These are phyloP conservation scores for Penicillium nordicum DNA, from an alignment of 2,329 filamentous ascomycete species.

Conservation along the genomic window DNA sequence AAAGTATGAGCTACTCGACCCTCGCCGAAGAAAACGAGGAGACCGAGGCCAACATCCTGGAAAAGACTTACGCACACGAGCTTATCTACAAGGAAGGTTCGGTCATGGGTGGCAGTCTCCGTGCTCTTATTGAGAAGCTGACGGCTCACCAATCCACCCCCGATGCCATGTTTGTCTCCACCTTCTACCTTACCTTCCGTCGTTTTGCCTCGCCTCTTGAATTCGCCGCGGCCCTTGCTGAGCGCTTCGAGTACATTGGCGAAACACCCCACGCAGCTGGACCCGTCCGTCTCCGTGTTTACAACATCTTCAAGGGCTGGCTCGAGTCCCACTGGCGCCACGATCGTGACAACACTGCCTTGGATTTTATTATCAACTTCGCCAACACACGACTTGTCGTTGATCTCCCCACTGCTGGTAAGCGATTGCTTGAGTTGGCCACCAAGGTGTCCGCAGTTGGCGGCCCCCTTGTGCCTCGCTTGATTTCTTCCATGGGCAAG, in stretches of 20 bases:
- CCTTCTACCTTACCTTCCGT: conserved; percentile 94
- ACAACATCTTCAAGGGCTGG: conserved; percentile 97
- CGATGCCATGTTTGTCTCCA: conserved; percentile 84
- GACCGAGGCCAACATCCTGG: conserved; percentile 77
- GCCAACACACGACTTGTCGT: conserved; percentile 67
- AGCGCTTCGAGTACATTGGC: conserved; percentile 87
- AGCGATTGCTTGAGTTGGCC: conserved; percentile 74
- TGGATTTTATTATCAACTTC: conserved; percentile 74
- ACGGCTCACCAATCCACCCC: conserved; percentile 91
- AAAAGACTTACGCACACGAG: conserved; percentile 87
- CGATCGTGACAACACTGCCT: conserved; percentile 71
- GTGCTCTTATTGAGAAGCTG: conserved; percentile 87
- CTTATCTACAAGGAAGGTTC: conserved; percentile 93
- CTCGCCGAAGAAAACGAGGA: conserved; percentile 74
- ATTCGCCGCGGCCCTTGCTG: conserved; percentile 77
- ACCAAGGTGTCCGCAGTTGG: conserved; percentile 72
- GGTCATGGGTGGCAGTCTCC: conserved; percentile 85
- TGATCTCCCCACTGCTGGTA: conserved; percentile 71
- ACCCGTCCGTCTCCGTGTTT: conserved; percentile 84
- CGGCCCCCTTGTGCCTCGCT: conserved; percentile 73
- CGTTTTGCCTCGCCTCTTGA: conserved; percentile 80
- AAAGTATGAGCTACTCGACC: conserved; percentile 63
- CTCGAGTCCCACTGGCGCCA: conserved; percentile 92
- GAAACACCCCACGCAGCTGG: conserved; percentile 70
- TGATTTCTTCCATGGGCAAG: conserved; percentile 84